Evolutionary conservation across 2,329 filamentous ascomycete species (phyloP).

Genomic region (Penicillium sp.): DNA sequence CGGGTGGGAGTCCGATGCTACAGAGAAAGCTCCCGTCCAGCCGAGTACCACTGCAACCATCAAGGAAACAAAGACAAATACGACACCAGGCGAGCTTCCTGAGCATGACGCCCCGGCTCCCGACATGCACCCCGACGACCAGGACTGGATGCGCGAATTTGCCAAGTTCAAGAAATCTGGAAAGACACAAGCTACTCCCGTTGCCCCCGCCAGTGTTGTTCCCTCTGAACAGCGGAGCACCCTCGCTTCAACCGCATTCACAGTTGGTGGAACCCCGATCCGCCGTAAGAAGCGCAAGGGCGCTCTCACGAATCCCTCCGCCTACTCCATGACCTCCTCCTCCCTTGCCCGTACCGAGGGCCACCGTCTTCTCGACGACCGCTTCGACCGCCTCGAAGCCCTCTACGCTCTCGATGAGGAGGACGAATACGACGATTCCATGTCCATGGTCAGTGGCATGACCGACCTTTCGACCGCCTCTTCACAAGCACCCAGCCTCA

Average conservation of each 20-base stretch:
- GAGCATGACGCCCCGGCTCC: constrained; percentile 45
- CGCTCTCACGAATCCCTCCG: constrained; percentile 83
- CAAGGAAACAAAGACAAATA: constrained; percentile 13
- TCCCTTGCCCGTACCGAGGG: constrained; percentile 87
- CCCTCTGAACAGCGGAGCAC: constrained; percentile 49
- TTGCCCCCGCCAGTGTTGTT: constrained; percentile 41
- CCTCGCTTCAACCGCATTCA: constrained; percentile 51
- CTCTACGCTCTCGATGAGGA: constrained; percentile 70
- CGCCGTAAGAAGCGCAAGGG: constrained; percentile 94
- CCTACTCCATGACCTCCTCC: constrained; percentile 91
- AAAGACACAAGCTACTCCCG: constrained; percentile 50
- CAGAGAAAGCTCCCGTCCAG: constrained; percentile 71
- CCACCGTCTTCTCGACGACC: constrained; percentile 79
- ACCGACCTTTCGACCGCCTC: constrained; percentile 56
- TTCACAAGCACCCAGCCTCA: constrained; percentile 66
- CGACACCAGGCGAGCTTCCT: constrained; percentile 37
- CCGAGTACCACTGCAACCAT: constrained; percentile 34
- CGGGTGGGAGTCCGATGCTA: constrained; percentile 95
- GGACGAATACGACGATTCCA: constrained; percentile 55
- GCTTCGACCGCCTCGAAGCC: constrained; percentile 91
- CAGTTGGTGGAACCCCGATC: constrained; percentile 67
- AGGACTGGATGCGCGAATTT: constrained; percentile 91
- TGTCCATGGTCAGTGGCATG: constrained; percentile 58
- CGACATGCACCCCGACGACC: constrained; percentile 64
- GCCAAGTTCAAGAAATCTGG: constrained; percentile 88